phyloP scores from a whole-genome alignment of 2,329 filamentous ascomycete genomes.

The Pseudocercospora ulei region DNA sequence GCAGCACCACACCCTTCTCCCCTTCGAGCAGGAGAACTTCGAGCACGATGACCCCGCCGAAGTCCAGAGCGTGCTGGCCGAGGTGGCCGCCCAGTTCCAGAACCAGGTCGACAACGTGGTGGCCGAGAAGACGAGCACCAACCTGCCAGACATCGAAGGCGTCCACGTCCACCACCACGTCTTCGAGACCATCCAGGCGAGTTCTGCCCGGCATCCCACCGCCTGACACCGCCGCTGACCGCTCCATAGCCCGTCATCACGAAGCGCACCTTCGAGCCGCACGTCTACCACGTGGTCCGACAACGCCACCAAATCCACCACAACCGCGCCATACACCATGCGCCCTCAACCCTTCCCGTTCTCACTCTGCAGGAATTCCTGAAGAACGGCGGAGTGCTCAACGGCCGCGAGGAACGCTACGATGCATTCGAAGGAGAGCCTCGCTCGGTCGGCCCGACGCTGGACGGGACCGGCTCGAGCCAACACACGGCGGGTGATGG shows the following conservation, averaged over 20 bases:
- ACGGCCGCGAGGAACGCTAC: constrained; percentile 47
- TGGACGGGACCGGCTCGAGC: constrained; percentile 11
- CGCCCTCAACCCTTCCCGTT: constrained; percentile 52
- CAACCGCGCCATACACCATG: constrained; percentile 55
- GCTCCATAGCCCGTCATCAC: constrained; percentile 45
- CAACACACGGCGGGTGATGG: not conserved
- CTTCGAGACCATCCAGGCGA: constrained; percentile 49
- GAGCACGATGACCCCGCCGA: constrained; percentile 50
- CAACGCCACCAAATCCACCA: constrained; percentile 64
- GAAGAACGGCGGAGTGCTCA: constrained; percentile 45
- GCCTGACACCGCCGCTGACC: too few species aligned
- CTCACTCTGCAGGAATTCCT: constrained; percentile 57
- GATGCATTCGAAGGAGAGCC: constrained; percentile 56
- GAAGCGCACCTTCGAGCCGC: constrained; percentile 55
- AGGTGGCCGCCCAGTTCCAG: constrained; percentile 48
- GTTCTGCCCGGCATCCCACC: too few species aligned
- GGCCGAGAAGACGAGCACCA: constrained; percentile 43
- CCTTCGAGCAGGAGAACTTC: constrained; percentile 51
- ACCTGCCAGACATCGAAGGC: constrained; percentile 45
- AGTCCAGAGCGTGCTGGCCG: constrained; percentile 41
- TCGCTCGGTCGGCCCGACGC: constrained; percentile 30
- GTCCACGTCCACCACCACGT: constrained; percentile 57
- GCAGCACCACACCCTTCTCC: constrained; percentile 50
- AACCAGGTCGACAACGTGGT: constrained; percentile 42
- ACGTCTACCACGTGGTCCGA: constrained; percentile 58